Conservation (phyloP, 176 grass and related monocot genomes). For the Cymbopogon citratus region DNA sequence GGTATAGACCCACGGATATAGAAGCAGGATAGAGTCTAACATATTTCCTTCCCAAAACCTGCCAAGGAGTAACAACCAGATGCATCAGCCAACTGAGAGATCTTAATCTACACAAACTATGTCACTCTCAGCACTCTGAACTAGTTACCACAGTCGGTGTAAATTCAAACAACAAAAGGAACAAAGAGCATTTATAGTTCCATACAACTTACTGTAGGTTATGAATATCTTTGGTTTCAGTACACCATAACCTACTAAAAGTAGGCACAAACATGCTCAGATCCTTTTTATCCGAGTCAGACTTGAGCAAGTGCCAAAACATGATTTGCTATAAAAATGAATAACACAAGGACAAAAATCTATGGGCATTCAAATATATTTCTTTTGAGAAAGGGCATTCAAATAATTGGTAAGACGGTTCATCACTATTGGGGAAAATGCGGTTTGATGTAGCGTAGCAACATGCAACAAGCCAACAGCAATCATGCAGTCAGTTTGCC, state of each 20-base stretch:
- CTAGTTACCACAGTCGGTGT: background rate
- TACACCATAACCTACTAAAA: background rate
- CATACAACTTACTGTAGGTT: background rate
- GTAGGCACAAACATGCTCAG: background rate
- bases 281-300: background rate
- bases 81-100: slow-evolving; percentile 7
- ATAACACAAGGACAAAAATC: background rate
- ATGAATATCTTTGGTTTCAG: background rate
- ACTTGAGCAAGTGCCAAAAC: background rate
- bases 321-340: background rate
- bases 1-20: slow-evolving; percentile 52
- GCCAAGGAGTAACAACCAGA: slow-evolving; percentile 23
- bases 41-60: slow-evolving; percentile 96
- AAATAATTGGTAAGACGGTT: too few relatives aligned
- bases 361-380: too few relatives aligned
- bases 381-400: too few relatives aligned
- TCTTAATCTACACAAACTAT: background rate
- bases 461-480: background rate
- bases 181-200: background rate
- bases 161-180: slow-evolving; percentile 5
- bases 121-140: background rate
- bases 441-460: background rate
- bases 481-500: background rate
- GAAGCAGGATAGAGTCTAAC: slow-evolving; percentile 82
- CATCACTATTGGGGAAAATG: background rate